Base-by-base conservation (phyloP, 2,329 filamentous ascomycete species). In the Stagonosporopsis rhizophila region DNA sequence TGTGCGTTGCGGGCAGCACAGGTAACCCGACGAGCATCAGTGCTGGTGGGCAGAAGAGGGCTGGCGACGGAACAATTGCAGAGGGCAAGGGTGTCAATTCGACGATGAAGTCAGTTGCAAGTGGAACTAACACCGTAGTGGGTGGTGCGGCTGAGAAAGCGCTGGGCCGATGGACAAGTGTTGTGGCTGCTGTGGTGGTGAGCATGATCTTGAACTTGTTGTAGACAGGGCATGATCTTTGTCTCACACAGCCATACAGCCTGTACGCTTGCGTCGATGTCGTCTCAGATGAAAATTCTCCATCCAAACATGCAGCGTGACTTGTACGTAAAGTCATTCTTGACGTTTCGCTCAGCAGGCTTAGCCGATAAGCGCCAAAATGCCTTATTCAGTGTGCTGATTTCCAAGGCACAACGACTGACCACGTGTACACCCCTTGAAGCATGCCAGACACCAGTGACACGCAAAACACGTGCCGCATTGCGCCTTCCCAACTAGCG, bases 1-100 rank as follows among this genome's bases (percentile, higher is more conserved):
- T 50, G 48, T 75, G 72, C 50, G 70, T 75, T 2, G 17, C 67
- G 39, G 70, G 67, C 1, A 74, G 71, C 52, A 74, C 67, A 12
- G 65, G 70, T 9, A 59, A 71, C 58, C 57, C 63, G 48, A 69
- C 65, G 27, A 67, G 62, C 55, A 48, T 75, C 6, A 68, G 58
- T 54, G 72, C 66, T 6, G 72, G 72, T 23, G 72, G 72, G 0
- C 72, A 75, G 59, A 54, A 62, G 41, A 69, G 64, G 53, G 64
- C 63, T 30, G 71, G 71, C 4, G 65, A 68, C 52, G 66, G 65
- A 8, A 45, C 51, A 14, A 39, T 60, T 27, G 59, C 59, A 20
- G 49, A 45, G 23, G 49, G 44, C 2, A 52, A 34, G 25, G 42
- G 30, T 11, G 48, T 48, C 8, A 28, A 52, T 3, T 38, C 42